A percentile compares a stretch with the other conserved stretches of the same genome.
Evolutionary conservation across 2,329 filamentous ascomycete genomes (phyloP).

Genomic region (Paraphaeosphaeria minitans): DNA sequence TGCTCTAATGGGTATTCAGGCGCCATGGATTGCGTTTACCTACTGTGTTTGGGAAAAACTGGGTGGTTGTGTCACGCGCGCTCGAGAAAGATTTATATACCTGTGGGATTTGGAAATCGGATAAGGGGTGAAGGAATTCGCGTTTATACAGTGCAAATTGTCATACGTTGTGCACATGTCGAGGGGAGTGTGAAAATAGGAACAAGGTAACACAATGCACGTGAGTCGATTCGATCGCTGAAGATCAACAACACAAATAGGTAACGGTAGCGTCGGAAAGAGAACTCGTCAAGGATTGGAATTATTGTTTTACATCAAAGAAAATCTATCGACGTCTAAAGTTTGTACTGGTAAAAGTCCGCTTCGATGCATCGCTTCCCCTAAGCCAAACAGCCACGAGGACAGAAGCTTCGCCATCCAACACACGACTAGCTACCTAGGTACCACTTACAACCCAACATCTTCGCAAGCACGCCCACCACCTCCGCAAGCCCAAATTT

Average conservation of each 20-base stretch:
- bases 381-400: neutral
- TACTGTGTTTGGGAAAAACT: neutral
- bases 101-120: neutral
- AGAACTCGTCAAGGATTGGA: neutral
- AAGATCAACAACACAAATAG: too few species aligned
- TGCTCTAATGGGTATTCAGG: neutral
- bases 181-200: neutral
- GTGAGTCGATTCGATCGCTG: neutral
- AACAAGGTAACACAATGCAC: neutral
- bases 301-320: neutral
- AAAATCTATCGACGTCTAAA: neutral
- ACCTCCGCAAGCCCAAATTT: conserved; percentile 3
- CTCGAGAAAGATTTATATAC: neutral
- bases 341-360: neutral
- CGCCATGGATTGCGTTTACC: neutral
- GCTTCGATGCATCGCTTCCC: neutral
- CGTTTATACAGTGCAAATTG: neutral
- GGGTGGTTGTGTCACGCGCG: neutral
- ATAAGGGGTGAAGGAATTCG: neutral
- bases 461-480: neutral
- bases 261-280: neutral
- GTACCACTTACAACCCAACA: conserved; percentile 4
- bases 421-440: too few species aligned
- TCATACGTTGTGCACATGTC: neutral
- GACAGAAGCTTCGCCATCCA: too few species aligned